Base-by-base conservation (phyloP, 352 stramenopile species). In the Globisporangium mamillatum region DNA sequence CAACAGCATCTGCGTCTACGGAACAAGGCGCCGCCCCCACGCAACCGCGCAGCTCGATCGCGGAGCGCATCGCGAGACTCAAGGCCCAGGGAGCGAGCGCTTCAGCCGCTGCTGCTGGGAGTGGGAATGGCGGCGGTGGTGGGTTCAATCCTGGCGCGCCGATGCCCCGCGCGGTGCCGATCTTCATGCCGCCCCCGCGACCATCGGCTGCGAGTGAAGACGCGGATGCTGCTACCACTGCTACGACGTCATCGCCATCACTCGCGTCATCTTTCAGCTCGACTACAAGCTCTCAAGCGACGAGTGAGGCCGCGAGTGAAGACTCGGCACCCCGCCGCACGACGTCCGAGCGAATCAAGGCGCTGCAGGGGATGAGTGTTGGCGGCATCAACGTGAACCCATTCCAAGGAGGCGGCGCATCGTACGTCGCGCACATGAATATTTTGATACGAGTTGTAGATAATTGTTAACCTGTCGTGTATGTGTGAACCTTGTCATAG, bases 381-480 rank as follows among this genome's bases (percentile, higher is more conserved):
- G 88, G 82, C 4, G 88, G 80, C 3, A 91, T 95, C 67, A 92
- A 92, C 66, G 78, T 95, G 58, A 95, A 94, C 71, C 80, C 86
- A 5, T 95, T 95, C 61, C 79, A 85, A 41, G 68, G 82, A 24
- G 77, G 81, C 8, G 75, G 73, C 6, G 60, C 72, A 50, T 62
- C 61, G 67, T 77, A 52, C 53, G 69, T 32, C 29, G 29, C 29
- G 29, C 29, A 4, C 29, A 32, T 32, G 29, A 2, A 32, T 32
- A 4, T 32, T 32, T 32, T 32, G 14, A 48, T 5, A 7, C 34
- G 34, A 10, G 34, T 41, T 41, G 34, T 41, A 41, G 34, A 44
- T 22, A 20, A 2, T 34, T 20, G 2, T 25, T 48, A 34, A 59
- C 22, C 7, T 16, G 36, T 20, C 57, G 20, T 59, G 44, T 25